These are phyloP conservation scores for Paraurostyla sp. DNA, from an alignment of 73 alveolate genomes.

Conservation along the genomic window DNA sequence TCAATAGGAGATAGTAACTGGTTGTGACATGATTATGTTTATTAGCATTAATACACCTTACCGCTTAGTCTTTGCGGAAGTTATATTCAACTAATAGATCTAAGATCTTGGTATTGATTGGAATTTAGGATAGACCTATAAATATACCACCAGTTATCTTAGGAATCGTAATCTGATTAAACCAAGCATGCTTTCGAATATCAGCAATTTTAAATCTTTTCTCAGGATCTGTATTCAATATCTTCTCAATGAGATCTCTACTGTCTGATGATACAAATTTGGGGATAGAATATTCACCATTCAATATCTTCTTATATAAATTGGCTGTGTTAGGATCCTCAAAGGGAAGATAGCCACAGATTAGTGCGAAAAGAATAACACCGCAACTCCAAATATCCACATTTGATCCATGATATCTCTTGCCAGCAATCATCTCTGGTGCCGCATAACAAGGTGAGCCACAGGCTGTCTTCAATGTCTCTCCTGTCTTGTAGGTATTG, in stretches of 20 bases:
- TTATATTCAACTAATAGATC: conserved; percentile 40
- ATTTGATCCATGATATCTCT: conserved; percentile 79
- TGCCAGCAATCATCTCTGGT: conserved; percentile 90
- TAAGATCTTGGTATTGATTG: conserved; percentile 53
- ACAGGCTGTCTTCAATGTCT: conserved; percentile 83
- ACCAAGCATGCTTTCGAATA: conserved; percentile 91
- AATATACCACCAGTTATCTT: conserved; percentile 60
- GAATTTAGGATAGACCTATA: conserved; percentile 60
- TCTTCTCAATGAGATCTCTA: conserved; percentile 75
- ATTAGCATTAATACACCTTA: conserved; percentile 87
- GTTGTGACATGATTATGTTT: conserved; percentile 96
- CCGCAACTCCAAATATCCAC: conserved; percentile 92
- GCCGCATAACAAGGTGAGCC: conserved; percentile 95
- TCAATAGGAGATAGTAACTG: conserved; percentile 88
- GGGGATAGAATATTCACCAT: conserved; percentile 88
- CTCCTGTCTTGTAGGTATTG: conserved; percentile 76
- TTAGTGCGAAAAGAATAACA: conserved; percentile 87
- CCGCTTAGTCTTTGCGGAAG: conserved; percentile 77
- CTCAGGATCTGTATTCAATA: conserved; percentile 87
- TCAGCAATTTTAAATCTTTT: conserved; percentile 78
- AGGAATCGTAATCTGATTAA: conserved; percentile 67
- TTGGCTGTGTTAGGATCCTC: conserved; percentile 91
- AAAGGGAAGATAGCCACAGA: conserved; percentile 92
- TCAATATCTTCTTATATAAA: conserved; percentile 86
- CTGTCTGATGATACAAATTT: conserved; percentile 70